phyloP scores from a whole-genome alignment of 2,329 filamentous ascomycete species.

The Stemphylium lycopersici region DNA sequence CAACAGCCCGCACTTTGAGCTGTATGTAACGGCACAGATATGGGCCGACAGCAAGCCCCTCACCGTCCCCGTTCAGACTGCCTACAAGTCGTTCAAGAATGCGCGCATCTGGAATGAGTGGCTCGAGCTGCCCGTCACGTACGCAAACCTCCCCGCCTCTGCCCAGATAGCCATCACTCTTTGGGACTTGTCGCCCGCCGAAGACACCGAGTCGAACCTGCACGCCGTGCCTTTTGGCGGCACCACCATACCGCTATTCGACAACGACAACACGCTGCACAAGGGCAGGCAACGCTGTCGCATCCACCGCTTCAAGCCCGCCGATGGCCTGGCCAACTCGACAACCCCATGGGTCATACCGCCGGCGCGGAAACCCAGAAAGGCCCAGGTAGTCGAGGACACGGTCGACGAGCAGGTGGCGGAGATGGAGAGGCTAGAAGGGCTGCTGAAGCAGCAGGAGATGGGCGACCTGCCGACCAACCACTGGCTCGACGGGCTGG shows the following conservation, averaged over 20 bases:
- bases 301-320: slow-evolving; percentile 79
- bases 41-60: slow-evolving; percentile 96
- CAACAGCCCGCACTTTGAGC: slow-evolving; percentile 76
- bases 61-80: slow-evolving; percentile 88
- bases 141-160: slow-evolving; percentile 80
- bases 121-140: slow-evolving; percentile 84
- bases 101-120: slow-evolving; percentile 89
- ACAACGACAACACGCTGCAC: slow-evolving; percentile 86
- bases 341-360: slow-evolving; percentile 74
- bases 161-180: slow-evolving; percentile 89
- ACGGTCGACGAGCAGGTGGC: slow-evolving; percentile 70
- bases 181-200: slow-evolving; percentile 89
- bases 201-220: slow-evolving; percentile 69
- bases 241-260: slow-evolving; percentile 90
- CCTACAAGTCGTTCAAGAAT: slow-evolving; percentile 87
- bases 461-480: slow-evolving; percentile 94
- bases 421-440: slow-evolving; percentile 88
- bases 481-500: slow-evolving; percentile 93
- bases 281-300: slow-evolving; percentile 93
- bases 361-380: slow-evolving; percentile 59
- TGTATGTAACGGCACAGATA: slow-evolving; percentile 90
- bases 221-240: slow-evolving; percentile 92
- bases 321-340: slow-evolving; percentile 82
- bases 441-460: slow-evolving; percentile 94
- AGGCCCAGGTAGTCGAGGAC: slow-evolving; percentile 55